Base-by-base conservation (phyloP, 495 filamentous ascomycete species). In the Recurvomyces mirabilis region DNA sequence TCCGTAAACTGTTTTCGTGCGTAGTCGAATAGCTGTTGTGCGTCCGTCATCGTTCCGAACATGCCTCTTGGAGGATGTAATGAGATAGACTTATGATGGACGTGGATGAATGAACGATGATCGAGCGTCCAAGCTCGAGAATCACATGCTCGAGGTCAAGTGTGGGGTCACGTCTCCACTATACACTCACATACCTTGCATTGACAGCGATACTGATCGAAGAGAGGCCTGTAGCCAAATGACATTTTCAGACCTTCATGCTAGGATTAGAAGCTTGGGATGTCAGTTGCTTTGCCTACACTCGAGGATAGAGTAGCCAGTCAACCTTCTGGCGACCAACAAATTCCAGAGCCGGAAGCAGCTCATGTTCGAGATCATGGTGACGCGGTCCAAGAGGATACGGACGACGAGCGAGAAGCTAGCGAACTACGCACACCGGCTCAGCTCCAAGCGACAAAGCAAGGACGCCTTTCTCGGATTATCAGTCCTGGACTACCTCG, bases 1-100 rank as follows among this genome's bases (percentile, higher is more conserved):
- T 79, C 65, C 51, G 49, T 49, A 45, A 56, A 52, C 29, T 56
- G 50, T 17, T 31, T 32, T n/a, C 51, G 51, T 9, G 51, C 51
- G 39, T 38, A 46, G 46, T 56, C 41, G 54, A 56, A 53, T 45
- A 56, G 32, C 28, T 56, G 50, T 44, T 56, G 54, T 1, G 54
- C 50, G 46, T 56, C 54, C 14, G 51, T 54, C 51, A 54, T 54
- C 19, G 20, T 26, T 37, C 17, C 13, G 30, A 13, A 32, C n/a
- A n/a, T n/a, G n/a, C n/a, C n/a, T n/a, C n/a, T n/a, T n/a, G n/a
- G n/a, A n/a, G n/a, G n/a, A n/a, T n/a, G n/a, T n/a, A n/a, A n/a
- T n/a, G n/a, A n/a, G n/a, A n/a, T n/a, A n/a, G n/a, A n/a, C n/a
- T n/a, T n/a, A n/a, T n/a, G n/a, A n/a, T n/a, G n/a, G n/a, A n/a